Percentiles rank a stretch among this genome's conserved stretches.
phyloP scores from a whole-genome alignment of 176 grass and related monocot species.

The Juncus inflexus region DNA sequence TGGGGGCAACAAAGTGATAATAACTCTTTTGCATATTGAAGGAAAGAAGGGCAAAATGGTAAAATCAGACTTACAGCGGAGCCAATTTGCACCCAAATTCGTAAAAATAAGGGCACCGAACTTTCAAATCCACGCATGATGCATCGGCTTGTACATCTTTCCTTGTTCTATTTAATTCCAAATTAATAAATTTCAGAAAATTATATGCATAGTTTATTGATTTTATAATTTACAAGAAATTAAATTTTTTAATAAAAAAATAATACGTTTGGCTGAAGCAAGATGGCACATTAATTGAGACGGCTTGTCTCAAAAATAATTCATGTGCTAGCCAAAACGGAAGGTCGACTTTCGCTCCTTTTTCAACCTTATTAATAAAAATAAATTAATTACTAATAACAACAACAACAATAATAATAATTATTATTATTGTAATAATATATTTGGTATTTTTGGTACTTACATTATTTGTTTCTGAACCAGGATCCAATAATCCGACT shows the following conservation, averaged over 20 bases:
- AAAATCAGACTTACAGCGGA: conserved; percentile 55
- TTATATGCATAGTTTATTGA: not conserved
- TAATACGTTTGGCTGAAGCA: conserved; percentile 80
- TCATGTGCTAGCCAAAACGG: conserved; percentile 85
- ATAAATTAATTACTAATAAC: not conserved
- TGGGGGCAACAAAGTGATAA: not conserved
- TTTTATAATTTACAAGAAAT: not conserved
- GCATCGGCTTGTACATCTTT: conserved; percentile 98
- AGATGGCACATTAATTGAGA: conserved; percentile 57
- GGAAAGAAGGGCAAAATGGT: not conserved
- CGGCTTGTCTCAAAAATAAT: conserved; percentile 53
- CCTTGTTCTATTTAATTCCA: conserved; percentile 51
- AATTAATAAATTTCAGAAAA: conserved; percentile 1
- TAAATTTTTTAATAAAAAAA: conserved; percentile 4
- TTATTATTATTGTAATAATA: not conserved
- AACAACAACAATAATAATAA: too few relatives aligned
- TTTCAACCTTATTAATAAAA: conserved; percentile 57
- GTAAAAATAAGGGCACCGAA: conserved; percentile 78
- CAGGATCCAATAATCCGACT: conserved; percentile 72
- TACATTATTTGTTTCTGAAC: conserved; percentile 68
- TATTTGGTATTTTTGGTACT: conserved; percentile 4
- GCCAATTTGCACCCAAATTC: conserved; percentile 85
- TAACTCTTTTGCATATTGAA: not conserved
- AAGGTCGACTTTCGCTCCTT: conserved; percentile 79
- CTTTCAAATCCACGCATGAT: conserved; percentile 78